Conservation (phyloP, 148 eudicot species). For the Polygonum aviculare region DNA sequence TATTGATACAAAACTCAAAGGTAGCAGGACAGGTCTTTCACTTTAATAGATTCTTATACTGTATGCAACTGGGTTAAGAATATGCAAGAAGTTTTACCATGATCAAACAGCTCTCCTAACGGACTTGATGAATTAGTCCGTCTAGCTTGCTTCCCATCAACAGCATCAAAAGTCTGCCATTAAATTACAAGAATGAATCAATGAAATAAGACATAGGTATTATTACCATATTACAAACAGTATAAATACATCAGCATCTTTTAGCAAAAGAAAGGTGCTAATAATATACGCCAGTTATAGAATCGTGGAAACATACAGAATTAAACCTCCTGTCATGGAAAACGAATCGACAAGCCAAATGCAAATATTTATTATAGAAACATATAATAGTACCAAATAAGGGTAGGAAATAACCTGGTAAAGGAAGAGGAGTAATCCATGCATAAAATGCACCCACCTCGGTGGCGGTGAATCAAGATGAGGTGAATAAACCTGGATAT, state of each 20-base stretch:
- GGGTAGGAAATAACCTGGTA: constrained; percentile 58
- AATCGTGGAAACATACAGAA: not conserved
- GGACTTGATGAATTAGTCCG: constrained; percentile 98
- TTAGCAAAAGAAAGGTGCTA: not conserved
- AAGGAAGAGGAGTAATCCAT: constrained; percentile 84
- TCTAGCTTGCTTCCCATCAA: constrained; percentile 99
- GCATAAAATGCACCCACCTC: constrained; percentile 94
- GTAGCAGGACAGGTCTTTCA: not conserved
- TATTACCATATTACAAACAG: not conserved
- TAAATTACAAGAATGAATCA: constrained; percentile 1
- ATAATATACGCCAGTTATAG: not conserved
- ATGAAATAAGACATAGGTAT: not conserved
- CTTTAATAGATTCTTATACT: not conserved
- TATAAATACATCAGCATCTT: not conserved
- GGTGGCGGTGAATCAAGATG: constrained; percentile 91
- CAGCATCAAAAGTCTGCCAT: constrained; percentile 90
- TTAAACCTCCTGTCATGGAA: not conserved
- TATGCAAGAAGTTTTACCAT: constrained; percentile 39
- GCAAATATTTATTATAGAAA: not conserved
- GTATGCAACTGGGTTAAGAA: not conserved
- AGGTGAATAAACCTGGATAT: constrained; percentile 84
- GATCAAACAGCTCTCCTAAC: constrained; percentile 96
- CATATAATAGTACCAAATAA: not conserved
- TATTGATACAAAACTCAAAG: not conserved
- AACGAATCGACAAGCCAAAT: not conserved